phyloP scores from a whole-genome alignment of 495 filamentous ascomycete species.

The Letharia columbiana region DNA sequence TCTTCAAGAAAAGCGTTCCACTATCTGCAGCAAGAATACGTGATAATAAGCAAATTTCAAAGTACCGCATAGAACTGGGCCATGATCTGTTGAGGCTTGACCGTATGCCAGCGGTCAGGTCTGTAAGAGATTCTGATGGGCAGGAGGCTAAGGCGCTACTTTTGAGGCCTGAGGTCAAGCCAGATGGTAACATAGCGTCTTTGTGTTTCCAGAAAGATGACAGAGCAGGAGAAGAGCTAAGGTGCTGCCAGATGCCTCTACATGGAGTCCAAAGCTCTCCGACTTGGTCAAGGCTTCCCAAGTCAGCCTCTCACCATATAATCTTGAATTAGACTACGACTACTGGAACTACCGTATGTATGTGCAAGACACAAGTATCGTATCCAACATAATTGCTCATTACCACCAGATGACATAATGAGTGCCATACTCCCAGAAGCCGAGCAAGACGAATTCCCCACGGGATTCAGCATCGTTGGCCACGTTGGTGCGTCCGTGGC shows the following conservation, averaged over 20 bases:
- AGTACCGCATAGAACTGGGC: conserved; percentile 52
- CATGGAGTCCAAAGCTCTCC: conserved; percentile 61
- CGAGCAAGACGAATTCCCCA: conserved; percentile 61
- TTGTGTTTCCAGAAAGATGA: not conserved
- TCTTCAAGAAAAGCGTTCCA: conserved; percentile 68
- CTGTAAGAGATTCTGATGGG: conserved; percentile 34
- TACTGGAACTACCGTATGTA: conserved; percentile 74
- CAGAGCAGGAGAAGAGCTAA: not conserved
- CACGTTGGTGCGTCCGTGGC: conserved; percentile 58
- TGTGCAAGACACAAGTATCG: conserved; percentile 13
- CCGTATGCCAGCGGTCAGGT: conserved; percentile 48
- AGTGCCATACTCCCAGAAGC: conserved; percentile 62
- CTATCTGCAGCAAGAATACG: conserved; percentile 71
- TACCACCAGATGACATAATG: conserved; percentile 66
- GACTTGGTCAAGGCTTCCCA: conserved; percentile 59
- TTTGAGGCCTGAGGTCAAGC: conserved; percentile 57
- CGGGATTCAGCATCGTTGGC: conserved; percentile 76
- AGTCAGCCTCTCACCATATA: conserved; percentile 61
- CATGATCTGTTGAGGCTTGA: conserved; percentile 54
- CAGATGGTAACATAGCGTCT: conserved; percentile 47
- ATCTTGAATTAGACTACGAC: conserved; percentile 67
- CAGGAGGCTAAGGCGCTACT: conserved; percentile 62
- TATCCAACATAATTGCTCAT: conserved; percentile 6
- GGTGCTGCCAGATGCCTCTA: conserved; percentile 50
- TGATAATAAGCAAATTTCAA: conserved; percentile 61